A percentile compares a stretch with the other conserved stretches of the same genome.
phyloP scores from a whole-genome alignment of 495 filamentous ascomycete species.

The Talaromyces ruber region DNA sequence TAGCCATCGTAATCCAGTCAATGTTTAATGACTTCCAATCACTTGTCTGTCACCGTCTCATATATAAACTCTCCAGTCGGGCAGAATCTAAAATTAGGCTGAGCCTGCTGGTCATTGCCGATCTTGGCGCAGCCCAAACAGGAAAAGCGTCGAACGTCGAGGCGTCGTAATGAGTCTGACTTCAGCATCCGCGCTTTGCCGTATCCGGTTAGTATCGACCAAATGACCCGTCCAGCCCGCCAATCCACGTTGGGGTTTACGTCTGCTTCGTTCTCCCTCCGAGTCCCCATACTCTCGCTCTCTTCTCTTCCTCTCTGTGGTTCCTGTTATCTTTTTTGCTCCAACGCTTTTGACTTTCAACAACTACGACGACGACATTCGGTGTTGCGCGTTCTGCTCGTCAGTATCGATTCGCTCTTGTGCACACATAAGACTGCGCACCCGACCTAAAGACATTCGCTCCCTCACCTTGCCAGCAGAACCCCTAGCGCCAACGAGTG shows the following conservation, averaged over 20 bases:
- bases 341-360: background rate
- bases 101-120: background rate
- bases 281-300: background rate
- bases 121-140: background rate
- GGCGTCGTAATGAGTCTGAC: conserved; percentile 3
- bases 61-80: background rate
- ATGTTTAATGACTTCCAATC: background rate
- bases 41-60: background rate
- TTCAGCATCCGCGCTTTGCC: background rate
- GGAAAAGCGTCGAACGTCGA: background rate
- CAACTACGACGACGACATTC: background rate
- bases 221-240: background rate
- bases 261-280: background rate
- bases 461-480: background rate
- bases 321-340: background rate
- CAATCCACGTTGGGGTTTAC: conserved; percentile 4
- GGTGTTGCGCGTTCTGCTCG: background rate
- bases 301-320: background rate
- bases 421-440: background rate
- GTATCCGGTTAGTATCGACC: background rate
- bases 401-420: background rate
- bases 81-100: background rate
- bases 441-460: background rate
- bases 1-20: background rate
- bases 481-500: background rate